These are phyloP conservation scores for Wickerhamomyces alni DNA, from an alignment of 805 yeast genomes.

Conservation along the genomic window DNA sequence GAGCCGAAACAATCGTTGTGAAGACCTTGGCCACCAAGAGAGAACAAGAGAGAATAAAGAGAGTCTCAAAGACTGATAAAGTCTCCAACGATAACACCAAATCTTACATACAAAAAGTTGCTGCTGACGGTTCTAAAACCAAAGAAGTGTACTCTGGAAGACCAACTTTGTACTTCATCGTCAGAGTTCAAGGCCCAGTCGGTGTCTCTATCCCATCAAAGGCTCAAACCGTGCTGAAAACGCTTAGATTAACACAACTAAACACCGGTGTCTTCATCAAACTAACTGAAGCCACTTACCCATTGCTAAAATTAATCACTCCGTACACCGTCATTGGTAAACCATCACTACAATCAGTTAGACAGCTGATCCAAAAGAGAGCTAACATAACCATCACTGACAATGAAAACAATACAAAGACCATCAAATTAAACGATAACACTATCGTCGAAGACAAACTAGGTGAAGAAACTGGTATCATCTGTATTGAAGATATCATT, in stretches of 20 bases:
- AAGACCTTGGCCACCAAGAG: conserved; percentile 58
- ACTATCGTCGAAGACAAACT: conserved; percentile 67
- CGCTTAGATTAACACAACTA: conserved; percentile 52
- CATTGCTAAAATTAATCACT: conserved; percentile 59
- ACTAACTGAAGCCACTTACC: conserved; percentile 50
- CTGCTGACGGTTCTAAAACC: conserved; percentile 25
- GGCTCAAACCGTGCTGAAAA: conserved; percentile 50
- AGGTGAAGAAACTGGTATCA: conserved; percentile 61
- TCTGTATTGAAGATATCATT: conserved; percentile 77
- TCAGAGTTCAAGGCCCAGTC: conserved; percentile 60
- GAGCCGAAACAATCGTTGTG: conserved; percentile 72
- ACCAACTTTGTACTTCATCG: conserved; percentile 53
- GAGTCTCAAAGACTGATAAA: conserved; percentile 50
- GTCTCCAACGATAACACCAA: conserved; percentile 10
- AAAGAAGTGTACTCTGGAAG: conserved; percentile 34
- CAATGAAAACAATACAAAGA: conserved; percentile 27
- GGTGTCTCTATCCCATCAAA: conserved; percentile 63
- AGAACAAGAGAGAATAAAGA: conserved; percentile 61
- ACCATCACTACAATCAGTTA: conserved; percentile 68
- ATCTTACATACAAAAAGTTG: conserved; percentile 28
- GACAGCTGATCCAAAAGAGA: conserved; percentile 73
- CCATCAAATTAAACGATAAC: conserved; percentile 62
- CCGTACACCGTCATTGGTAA: conserved; percentile 71
- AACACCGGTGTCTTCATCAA: conserved; percentile 73
- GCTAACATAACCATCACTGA: conserved; percentile 43